Base-by-base conservation (phyloP, 1,284 basidiomycete species). In the Taiwanofungus camphoratus region DNA sequence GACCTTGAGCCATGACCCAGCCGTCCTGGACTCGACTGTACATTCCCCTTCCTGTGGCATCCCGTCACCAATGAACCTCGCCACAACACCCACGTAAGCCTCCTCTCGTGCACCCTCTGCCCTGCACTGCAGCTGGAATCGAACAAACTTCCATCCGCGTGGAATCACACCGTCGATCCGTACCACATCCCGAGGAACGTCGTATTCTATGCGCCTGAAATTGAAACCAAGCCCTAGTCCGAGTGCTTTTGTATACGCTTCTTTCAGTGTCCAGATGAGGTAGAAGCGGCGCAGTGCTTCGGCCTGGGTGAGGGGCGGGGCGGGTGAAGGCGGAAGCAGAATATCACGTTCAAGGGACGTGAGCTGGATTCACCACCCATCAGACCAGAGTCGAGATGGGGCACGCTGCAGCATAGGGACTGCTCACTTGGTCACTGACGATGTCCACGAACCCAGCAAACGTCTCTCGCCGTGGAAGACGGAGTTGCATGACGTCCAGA, bases 211-310 rank as follows among this genome's bases (percentile, higher is more conserved):
- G 23, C 86, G 73, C 30, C 67, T 67, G 62, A 89, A 87, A 53
- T 89, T 81, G 55, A 89, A 89, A 1, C 85, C 83, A n/a, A 90
- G 72, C 0, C 87, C 87, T 26, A 85, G 59, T 1, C 87, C 88
- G 20, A 89, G 69, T 4, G 87, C 86, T 63, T 92, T 92, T 2
- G 86, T 87, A 58, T 88, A 92, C 3, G 89, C 86, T 60, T 92
- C 88, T 63, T 92, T 92, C 57, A 87, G 66, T 3, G 88, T 90
- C 88, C 88, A 92, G 47, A 89, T 76, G 66, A 82, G 79, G 57
- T 83, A 87, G 59, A 88, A 82, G 16, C 68, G 68, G 30, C 67
- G 64, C 6, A 85, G 62, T 3, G 68, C 72, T 46, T 79, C 60
- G 67, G 31, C 61, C 54, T 48, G 68, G 55, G 48, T 68, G 52